Percentiles rank a stretch among this genome's conserved stretches.
Conservation (phyloP, 2,329 filamentous ascomycete genomes). For the Aspergillus japonicus region DNA sequence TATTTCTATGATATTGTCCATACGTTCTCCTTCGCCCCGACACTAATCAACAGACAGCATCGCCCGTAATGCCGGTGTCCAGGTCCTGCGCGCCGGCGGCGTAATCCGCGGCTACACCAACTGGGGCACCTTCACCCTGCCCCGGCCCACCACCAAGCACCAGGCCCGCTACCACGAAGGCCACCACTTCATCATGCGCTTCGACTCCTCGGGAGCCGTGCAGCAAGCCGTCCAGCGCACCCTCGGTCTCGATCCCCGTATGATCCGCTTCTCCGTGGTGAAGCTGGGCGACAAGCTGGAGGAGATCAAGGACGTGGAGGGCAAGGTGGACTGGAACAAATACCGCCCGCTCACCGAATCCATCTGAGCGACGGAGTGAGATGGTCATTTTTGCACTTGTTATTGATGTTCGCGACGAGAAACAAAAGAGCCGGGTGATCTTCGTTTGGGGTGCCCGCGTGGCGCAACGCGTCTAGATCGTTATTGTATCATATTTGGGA, state of each 20-base stretch:
- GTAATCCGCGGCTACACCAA: slow-evolving; percentile 91
- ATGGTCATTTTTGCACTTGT: not conserved
- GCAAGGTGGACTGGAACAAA: slow-evolving; percentile 55
- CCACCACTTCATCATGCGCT: slow-evolving; percentile 98
- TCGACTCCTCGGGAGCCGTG: slow-evolving; percentile 73
- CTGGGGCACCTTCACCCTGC: slow-evolving; percentile 90
- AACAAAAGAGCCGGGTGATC: not conserved
- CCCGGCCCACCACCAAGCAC: slow-evolving; percentile 73
- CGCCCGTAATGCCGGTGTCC: slow-evolving; percentile 76
- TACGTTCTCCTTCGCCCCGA: not conserved
- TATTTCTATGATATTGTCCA: not conserved
- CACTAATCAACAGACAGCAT: slow-evolving; percentile 59
- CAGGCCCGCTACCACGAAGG: slow-evolving; percentile 80
- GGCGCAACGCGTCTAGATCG: slow-evolving; percentile 11
- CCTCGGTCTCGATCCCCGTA: slow-evolving; percentile 79
- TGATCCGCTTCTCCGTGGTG: slow-evolving; percentile 83
- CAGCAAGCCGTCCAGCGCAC: slow-evolving; percentile 75
- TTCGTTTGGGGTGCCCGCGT: not conserved
- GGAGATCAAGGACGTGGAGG: slow-evolving; percentile 59
- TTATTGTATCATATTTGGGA: slow-evolving; percentile 31
- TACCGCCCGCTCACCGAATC: slow-evolving; percentile 28
- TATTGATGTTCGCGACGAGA: slow-evolving; percentile 6
- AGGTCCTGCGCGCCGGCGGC: slow-evolving; percentile 79
- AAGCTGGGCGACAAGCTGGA: slow-evolving; percentile 72
- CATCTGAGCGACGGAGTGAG: slow-evolving; percentile 16